Base-by-base conservation (phyloP, 768 basidiomycete species). In the Podaxis carcinomalis region DNA sequence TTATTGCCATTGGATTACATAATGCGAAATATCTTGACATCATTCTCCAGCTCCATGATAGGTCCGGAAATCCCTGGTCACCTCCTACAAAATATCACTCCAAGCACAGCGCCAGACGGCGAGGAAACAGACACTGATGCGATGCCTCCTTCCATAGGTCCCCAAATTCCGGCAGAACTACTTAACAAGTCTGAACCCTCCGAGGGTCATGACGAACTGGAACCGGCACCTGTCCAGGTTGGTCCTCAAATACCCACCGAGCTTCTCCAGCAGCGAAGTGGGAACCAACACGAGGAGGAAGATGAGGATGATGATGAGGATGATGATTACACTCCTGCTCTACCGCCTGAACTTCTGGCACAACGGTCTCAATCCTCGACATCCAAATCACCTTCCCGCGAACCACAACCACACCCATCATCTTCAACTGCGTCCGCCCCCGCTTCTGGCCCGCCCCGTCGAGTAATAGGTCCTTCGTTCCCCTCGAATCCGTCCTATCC, bases 381-480 rank as follows among this genome's bases (percentile, higher is more conserved):
- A 10, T 44, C 51, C 7, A 46, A 53, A 36, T 50, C 47, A 3
- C 47, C 46, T 21, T 57, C 56, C 2, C 47, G 13, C 1, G 47
- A 21, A 59, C 35, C 40, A 23, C 49, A 57, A 42, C 56, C 42
- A 40, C 51, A 42, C 13, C 28, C 54, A 10, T 5, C 54, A 28
- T 59, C 51, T 25, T 50, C 47, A 3, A 6, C 27, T 28, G 6
- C 1, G 21, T 21, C 40, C 4, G 3, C 37, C 32, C 11, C 44
- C 14, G 2, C 46, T 1, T 46, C 53, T 39, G 44, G 23, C 1
- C 37, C 61, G n/a, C 14, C 42, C 7, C 79, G 74, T 71, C 75
- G 75, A 49, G 70, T 76, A 21, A 62, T 83, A 11, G 88, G 87
- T 1, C 83, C 90, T 7, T 72, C 87, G 1, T 67, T 85, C 25